phyloP scores from a whole-genome alignment of 495 filamentous ascomycete genomes.

The Penicillium riverlandense region DNA sequence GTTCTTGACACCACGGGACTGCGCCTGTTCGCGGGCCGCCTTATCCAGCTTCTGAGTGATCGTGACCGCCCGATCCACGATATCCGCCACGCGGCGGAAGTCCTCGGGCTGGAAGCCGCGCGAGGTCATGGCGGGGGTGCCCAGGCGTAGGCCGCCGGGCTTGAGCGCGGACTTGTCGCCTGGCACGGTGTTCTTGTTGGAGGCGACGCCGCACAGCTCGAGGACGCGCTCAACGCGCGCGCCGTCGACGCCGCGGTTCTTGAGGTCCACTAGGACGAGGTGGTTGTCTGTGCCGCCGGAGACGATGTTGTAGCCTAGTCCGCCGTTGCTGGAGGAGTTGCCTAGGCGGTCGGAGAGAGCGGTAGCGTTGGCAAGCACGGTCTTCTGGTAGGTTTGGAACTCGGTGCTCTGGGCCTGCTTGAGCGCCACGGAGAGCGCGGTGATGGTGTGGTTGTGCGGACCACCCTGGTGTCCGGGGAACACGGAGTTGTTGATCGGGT shows the following conservation, averaged over 20 bases:
- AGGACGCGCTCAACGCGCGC: slow-evolving; percentile 91
- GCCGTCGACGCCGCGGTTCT: slow-evolving; percentile 83
- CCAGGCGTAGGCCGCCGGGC: slow-evolving; percentile 86
- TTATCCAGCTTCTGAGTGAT: slow-evolving; percentile 82
- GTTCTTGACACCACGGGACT: slow-evolving; percentile 71
- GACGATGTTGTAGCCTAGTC: slow-evolving; percentile 84
- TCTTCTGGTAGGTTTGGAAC: slow-evolving; percentile 82
- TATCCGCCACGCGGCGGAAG: slow-evolving; percentile 82
- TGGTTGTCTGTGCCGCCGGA: slow-evolving; percentile 96
- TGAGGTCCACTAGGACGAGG: slow-evolving; percentile 89
- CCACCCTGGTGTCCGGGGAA: slow-evolving; percentile 99
- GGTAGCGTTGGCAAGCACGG: slow-evolving; percentile 80
- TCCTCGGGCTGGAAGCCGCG: slow-evolving; percentile 82
- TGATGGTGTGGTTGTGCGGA: slow-evolving; percentile 98
- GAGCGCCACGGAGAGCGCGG: slow-evolving; percentile 85
- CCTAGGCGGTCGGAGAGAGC: slow-evolving; percentile 73
- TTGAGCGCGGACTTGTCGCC: slow-evolving; percentile 90
- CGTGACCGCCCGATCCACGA: slow-evolving; percentile 84
- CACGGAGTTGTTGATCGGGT: slow-evolving; percentile 90
- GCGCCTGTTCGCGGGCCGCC: slow-evolving; percentile 65
- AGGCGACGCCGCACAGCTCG: slow-evolving; percentile 89
- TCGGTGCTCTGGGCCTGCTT: slow-evolving; percentile 87
- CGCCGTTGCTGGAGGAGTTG: slow-evolving; percentile 62
- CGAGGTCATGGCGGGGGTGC: slow-evolving; percentile 96
- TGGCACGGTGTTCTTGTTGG: slow-evolving; percentile 98